These are phyloP conservation scores for Annulohypoxylon stygium DNA, from an alignment of 495 filamentous ascomycete species.

Conservation along the genomic window DNA sequence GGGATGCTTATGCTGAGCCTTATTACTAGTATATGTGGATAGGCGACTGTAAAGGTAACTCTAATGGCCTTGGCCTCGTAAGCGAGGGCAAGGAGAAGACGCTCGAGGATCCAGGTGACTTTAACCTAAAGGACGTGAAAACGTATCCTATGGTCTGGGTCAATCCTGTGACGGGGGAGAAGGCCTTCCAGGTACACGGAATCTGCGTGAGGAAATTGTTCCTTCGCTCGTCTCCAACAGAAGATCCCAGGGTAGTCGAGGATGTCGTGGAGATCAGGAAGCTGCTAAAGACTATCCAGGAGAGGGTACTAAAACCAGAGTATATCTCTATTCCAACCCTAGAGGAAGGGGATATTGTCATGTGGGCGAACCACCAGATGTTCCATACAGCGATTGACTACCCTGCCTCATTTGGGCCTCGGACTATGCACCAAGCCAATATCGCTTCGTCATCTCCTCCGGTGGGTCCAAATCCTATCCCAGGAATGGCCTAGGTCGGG, in stretches of 20 bases:
- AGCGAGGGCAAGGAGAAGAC: constrained; percentile 51
- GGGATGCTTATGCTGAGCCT: neutral
- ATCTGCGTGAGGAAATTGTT: constrained; percentile 56
- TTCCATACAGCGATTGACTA: constrained; percentile 57
- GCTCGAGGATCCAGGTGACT: constrained; percentile 53
- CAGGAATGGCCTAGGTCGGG: constrained; percentile 9
- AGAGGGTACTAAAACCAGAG: constrained; percentile 46
- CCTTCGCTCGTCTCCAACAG: constrained; percentile 48
- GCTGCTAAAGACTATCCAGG: constrained; percentile 43
- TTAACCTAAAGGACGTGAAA: constrained; percentile 53
- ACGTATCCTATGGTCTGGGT: constrained; percentile 60
- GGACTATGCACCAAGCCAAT: constrained; percentile 58
- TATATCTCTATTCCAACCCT: constrained; percentile 46
- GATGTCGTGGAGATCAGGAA: constrained; percentile 52
- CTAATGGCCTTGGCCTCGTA: constrained; percentile 56
- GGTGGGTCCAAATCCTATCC: constrained; percentile 35
- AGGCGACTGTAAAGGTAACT: constrained; percentile 52
- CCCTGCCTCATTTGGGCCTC: constrained; percentile 47
- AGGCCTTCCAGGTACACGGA: constrained; percentile 56
- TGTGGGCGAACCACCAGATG: constrained; percentile 55
- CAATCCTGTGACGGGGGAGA: constrained; percentile 57
- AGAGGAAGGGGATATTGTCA: constrained; percentile 53
- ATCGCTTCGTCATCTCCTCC: constrained; percentile 45
- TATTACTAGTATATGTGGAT: constrained; percentile 53
- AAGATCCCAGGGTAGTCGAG: constrained; percentile 48